phyloP scores from a whole-genome alignment of 108 stramenopile genomes.

The Skeletonema costatum region DNA sequence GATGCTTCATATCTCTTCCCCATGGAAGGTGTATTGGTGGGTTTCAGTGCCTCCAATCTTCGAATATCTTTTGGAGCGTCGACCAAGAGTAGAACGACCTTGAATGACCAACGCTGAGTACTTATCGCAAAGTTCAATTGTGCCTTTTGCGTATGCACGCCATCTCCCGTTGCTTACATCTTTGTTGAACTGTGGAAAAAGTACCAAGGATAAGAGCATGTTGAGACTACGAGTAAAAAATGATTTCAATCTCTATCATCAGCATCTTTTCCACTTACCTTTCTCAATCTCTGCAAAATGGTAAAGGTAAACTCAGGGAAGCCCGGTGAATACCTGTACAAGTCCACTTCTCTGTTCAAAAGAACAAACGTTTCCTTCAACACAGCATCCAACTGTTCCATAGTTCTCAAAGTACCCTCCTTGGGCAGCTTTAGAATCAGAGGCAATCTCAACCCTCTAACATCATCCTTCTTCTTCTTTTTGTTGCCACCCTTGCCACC shows the following conservation, averaged over 20 bases:
- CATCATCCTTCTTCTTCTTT: slow-evolving; percentile 41
- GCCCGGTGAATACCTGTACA: slow-evolving; percentile 87
- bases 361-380: slow-evolving; percentile 77
- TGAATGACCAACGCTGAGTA: slow-evolving; percentile 56
- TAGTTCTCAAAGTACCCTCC: slow-evolving; percentile 77
- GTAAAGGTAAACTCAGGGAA: slow-evolving; percentile 85
- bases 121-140: slow-evolving; percentile 78
- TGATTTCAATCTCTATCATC: not conserved
- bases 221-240: not conserved
- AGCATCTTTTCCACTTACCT: slow-evolving; percentile 43
- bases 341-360: slow-evolving; percentile 82
- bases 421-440: slow-evolving; percentile 73
- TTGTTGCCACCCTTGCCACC: slow-evolving; percentile 12
- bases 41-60: slow-evolving; percentile 78
- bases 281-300: slow-evolving; percentile 71
- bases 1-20: slow-evolving; percentile 74
- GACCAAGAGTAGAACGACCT: slow-evolving; percentile 60
- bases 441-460: slow-evolving; percentile 50
- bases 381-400: slow-evolving; percentile 79
- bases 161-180: slow-evolving; percentile 75
- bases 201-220: slow-evolving; percentile 10
- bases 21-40: slow-evolving; percentile 68
- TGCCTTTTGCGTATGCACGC: slow-evolving; percentile 84
- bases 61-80: slow-evolving; percentile 89
- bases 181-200: slow-evolving; percentile 64